A percentile compares a stretch with the other conserved stretches of the same genome.
Evolutionary conservation across 139 green algal species (phyloP).

Genomic region (Haematococcus sp.): DNA sequence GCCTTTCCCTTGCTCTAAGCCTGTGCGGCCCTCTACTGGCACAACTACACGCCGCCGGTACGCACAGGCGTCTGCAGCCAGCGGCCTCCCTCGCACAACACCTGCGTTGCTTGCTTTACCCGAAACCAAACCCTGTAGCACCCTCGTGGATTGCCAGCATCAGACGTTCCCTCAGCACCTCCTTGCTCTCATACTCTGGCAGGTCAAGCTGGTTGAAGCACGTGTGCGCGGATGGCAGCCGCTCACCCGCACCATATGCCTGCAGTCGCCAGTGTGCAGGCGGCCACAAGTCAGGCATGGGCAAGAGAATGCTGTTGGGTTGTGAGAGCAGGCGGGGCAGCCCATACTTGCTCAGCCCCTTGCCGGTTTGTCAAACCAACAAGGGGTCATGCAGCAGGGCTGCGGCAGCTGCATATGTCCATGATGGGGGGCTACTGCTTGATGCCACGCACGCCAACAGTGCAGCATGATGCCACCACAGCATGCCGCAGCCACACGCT

Average conservation of each 20-base stretch:
- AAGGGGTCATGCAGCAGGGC: too few relatives aligned
- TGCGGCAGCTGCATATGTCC: too few relatives aligned
- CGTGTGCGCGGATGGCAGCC: conserved; percentile 89
- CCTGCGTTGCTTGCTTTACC: conserved; percentile 40
- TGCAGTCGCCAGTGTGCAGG: background rate
- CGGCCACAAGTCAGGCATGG: background rate
- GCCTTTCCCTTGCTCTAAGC: too few relatives aligned
- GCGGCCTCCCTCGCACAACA: background rate
- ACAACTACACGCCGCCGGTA: too few relatives aligned
- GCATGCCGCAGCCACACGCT: background rate
- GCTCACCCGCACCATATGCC: conserved; percentile 27
- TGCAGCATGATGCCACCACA: too few relatives aligned
- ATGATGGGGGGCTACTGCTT: too few relatives aligned
- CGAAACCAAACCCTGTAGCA: conserved; percentile 90
- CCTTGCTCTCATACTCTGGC: conserved; percentile 88
- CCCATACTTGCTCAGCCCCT: background rate
- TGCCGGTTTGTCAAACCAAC: too few relatives aligned
- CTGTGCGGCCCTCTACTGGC: too few relatives aligned
- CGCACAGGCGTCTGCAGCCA: background rate
- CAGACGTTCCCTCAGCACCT: conserved; percentile 89
- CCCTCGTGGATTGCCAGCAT: conserved; percentile 88
- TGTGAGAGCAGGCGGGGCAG: background rate
- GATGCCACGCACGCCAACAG: too few relatives aligned
- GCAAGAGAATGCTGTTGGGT: background rate
- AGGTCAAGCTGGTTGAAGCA: conserved; percentile 84